phyloP scores from a whole-genome alignment of 225 moss, liverwort and hornwort genomes.

The Anthoceros angustus region DNA sequence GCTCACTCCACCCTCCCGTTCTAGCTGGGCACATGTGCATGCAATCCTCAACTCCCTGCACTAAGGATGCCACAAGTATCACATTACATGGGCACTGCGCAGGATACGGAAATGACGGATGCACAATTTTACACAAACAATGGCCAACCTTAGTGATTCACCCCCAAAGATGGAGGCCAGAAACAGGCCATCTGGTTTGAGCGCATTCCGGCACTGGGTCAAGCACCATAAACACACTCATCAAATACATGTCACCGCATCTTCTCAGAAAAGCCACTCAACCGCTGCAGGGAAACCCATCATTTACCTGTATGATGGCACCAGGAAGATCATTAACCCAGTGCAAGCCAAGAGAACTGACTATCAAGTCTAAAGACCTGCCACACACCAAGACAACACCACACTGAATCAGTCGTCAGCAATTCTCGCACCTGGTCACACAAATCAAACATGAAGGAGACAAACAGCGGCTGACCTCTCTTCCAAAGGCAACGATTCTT shows the following conservation, averaged over 20 bases:
- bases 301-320: slow-evolving; percentile 73
- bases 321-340: slow-evolving; percentile 98
- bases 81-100: not conserved
- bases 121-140: not conserved
- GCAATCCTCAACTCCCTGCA: slow-evolving; percentile 80
- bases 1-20: slow-evolving; percentile 94
- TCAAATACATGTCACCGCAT: not conserved
- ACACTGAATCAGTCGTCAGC: not conserved
- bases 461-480: slow-evolving; percentile 24
- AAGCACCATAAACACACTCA: not conserved
- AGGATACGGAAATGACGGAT: not conserved
- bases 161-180: slow-evolving; percentile 94
- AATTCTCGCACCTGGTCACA: not conserved
- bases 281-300: not conserved
- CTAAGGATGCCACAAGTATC: not conserved
- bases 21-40: slow-evolving; percentile 85
- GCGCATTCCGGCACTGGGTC: slow-evolving; percentile 76
- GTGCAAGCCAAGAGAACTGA: slow-evolving; percentile 91
- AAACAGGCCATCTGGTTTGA: slow-evolving; percentile 96
- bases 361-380: slow-evolving; percentile 83
- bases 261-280: not conserved
- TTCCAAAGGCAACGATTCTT: slow-evolving; percentile 75
- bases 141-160: slow-evolving; percentile 64
- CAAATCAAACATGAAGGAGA: slow-evolving; percentile 4
- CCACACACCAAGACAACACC: not conserved